Evolutionary conservation across 305 asterid species (phyloP).

Genomic region (Solanum hybrid): DNA sequence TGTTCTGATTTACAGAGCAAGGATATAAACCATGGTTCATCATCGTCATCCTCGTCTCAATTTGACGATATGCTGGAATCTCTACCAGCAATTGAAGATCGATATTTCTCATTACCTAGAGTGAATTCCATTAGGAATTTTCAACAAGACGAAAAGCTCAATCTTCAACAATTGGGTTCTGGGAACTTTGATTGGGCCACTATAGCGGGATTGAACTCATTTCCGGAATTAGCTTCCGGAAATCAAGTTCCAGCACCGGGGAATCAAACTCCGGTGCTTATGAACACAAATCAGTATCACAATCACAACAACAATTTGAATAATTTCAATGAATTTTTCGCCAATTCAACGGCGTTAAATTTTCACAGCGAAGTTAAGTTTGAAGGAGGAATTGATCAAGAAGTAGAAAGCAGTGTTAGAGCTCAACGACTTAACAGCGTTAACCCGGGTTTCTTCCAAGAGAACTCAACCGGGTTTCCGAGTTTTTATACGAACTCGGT

Average conservation of each 20-base stretch:
- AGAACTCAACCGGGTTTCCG: background rate
- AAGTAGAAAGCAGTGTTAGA: constrained; percentile 18
- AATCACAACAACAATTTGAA: background rate
- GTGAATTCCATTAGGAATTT: constrained; percentile 11
- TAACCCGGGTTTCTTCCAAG: constrained; percentile 14
- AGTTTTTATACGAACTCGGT: background rate
- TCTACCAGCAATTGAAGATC: constrained; percentile 20
- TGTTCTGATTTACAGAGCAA: constrained; percentile 4
- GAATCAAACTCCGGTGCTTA: background rate
- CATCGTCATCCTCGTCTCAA: constrained; percentile 24
- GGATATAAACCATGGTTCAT: constrained; percentile 21
- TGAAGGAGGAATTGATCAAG: constrained; percentile 13
- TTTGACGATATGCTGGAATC: constrained; percentile 22
- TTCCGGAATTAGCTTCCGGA: constrained; percentile 12
- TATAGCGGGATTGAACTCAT: constrained; percentile 19
- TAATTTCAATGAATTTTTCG: constrained; percentile 4
- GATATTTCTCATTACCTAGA: constrained; percentile 10
- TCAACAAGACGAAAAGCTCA: constrained; percentile 4
- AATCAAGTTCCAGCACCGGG: background rate
- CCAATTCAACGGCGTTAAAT: constrained; percentile 11
- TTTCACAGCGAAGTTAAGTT: background rate
- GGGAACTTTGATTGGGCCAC: constrained; percentile 32
- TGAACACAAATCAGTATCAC: constrained; percentile 6
- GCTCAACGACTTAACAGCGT: constrained; percentile 13
- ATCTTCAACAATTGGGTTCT: constrained; percentile 24